These are phyloP conservation scores for Xerocomellus amylosporus DNA, from an alignment of 768 basidiomycete species.

Conservation along the genomic window DNA sequence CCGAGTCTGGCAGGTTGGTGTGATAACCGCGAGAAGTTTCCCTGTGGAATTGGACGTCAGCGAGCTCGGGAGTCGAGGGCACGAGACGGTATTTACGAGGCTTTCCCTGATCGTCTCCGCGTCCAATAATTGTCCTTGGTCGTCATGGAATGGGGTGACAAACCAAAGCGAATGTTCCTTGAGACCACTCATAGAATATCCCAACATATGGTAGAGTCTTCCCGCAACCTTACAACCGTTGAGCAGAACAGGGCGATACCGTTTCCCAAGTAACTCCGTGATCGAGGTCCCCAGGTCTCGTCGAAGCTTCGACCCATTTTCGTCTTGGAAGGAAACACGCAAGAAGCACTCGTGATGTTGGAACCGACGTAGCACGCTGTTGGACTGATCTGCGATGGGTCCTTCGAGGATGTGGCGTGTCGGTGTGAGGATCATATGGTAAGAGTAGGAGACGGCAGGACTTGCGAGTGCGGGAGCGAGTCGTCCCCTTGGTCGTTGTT, in stretches of 20 bases:
- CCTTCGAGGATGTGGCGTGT: slow-evolving; percentile 39
- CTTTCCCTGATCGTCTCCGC: slow-evolving; percentile 31
- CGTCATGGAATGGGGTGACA: slow-evolving; percentile 40
- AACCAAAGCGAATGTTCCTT: slow-evolving; percentile 50
- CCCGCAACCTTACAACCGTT: slow-evolving; percentile 41
- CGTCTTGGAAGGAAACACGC: slow-evolving; percentile 49
- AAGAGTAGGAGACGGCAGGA: slow-evolving; percentile 30
- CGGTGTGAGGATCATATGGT: slow-evolving; percentile 41
- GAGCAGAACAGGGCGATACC: slow-evolving; percentile 36
- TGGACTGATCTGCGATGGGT: slow-evolving; percentile 38
- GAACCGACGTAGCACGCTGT: slow-evolving; percentile 39
- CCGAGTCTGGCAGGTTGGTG: slow-evolving; percentile 46
- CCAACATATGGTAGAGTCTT: slow-evolving; percentile 44
- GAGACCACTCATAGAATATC: slow-evolving; percentile 53
- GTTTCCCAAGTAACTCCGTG: slow-evolving; percentile 28
- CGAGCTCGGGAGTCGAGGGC: background rate
- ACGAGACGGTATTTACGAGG: slow-evolving; percentile 28
- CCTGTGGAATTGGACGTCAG: slow-evolving; percentile 26
- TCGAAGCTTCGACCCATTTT: slow-evolving; percentile 38
- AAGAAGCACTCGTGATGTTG: slow-evolving; percentile 41
- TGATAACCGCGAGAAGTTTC: slow-evolving; percentile 38
- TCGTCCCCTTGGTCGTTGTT: slow-evolving; percentile 22
- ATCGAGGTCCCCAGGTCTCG: slow-evolving; percentile 34
- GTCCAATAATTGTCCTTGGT: slow-evolving; percentile 21
- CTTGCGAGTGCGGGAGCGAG: slow-evolving; percentile 21